Base-by-base conservation (phyloP, 1,139 yeast species). In the Groenewaldozyma sp. region DNA sequence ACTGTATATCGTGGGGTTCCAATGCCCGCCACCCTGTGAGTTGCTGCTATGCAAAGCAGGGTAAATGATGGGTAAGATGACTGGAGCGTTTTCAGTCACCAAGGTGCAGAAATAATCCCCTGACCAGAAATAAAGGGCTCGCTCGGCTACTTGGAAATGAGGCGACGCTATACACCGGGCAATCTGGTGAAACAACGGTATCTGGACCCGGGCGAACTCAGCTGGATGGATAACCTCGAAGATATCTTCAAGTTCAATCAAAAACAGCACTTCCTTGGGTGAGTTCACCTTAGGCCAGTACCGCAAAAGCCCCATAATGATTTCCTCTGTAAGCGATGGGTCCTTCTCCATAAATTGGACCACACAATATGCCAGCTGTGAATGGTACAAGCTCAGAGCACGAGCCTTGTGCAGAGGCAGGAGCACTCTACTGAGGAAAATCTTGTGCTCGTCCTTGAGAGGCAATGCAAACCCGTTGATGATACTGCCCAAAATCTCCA, bases 381-480 rank as follows among this genome's bases (percentile, higher is more conserved):
- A 95, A 59, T 91, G 98, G 60, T 88, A 91, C 48, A 88, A 67
- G 10, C 94, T 80, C 45, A 91, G 68, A 41, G 94, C 76, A 56
- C 88, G 80, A 10, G 86, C 94, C 60, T 93, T 91, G 63, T 91
- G 99, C 59, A 91, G 67, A 21, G 99, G 99, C 28, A 91, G 71
- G 54, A 91, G 71, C n/a, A 88, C 88, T 44, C 95, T 73, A 24
- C 86, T 78, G 49, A 91, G 67, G 55, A 93, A 91, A 13, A 84
- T 78, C 63, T 91, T 91, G 65, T 91, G 99, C 62, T 91, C 99
- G 55, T 88, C 97, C 60, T 91, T 91, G 53, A 91, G 71, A 2
- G 99, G 99, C 48, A 91, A 70, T 4, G 99, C 99, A 69, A 91
- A 91, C 16, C 99, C 99, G 62, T 91, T 91, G 56, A 93, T 91